Conservation (phyloP, 768 basidiomycete species). For the Boletus sp. region DNA sequence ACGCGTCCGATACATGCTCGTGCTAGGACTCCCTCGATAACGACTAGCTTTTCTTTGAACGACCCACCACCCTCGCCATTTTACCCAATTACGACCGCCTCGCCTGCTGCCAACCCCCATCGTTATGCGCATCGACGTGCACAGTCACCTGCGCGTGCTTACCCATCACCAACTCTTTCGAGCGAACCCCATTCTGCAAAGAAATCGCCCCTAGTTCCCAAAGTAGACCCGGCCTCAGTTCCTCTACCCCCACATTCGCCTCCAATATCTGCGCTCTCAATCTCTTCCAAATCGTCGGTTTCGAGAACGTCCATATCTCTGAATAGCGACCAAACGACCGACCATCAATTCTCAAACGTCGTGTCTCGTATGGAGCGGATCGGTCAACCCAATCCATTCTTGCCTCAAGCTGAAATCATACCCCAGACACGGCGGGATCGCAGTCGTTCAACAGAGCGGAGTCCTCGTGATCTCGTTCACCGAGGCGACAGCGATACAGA, state of each 20-base stretch:
- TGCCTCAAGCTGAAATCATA: conserved; percentile 14
- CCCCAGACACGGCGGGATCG: conserved; percentile 14
- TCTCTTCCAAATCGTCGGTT: conserved; percentile 74
- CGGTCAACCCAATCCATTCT: conserved; percentile 7
- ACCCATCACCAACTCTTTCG: conserved; percentile 23
- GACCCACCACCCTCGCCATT: conserved; percentile 33
- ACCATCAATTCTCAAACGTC: conserved; percentile 39
- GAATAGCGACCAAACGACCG: conserved; percentile 38
- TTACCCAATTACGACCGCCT: conserved; percentile 57
- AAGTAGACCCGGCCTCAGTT: conserved; percentile 54
- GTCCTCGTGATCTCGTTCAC: conserved; percentile 6
- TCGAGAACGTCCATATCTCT: conserved; percentile 51
- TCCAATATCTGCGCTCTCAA: conserved; percentile 66
- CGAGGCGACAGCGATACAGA: conserved; percentile 36
- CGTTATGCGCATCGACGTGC: conserved; percentile 44
- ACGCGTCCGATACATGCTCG: conserved; percentile 30
- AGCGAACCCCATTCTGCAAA: conserved; percentile 23
- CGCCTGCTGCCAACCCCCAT: conserved; percentile 58
- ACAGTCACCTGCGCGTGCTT: conserved; percentile 34
- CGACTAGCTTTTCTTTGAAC: conserved; percentile 26
- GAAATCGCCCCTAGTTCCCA: conserved; percentile 23
- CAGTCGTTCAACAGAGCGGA: conserved; percentile 22
- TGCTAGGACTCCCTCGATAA: conserved; percentile 31
- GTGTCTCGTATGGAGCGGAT: conserved; percentile 37
- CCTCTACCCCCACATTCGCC: conserved; percentile 72